Evolutionary conservation across 1,284 basidiomycete genomes (phyloP), one percentile per base, ranked within the genome.

Genomic region (Erythrobasidium hasegawianum): DNA sequence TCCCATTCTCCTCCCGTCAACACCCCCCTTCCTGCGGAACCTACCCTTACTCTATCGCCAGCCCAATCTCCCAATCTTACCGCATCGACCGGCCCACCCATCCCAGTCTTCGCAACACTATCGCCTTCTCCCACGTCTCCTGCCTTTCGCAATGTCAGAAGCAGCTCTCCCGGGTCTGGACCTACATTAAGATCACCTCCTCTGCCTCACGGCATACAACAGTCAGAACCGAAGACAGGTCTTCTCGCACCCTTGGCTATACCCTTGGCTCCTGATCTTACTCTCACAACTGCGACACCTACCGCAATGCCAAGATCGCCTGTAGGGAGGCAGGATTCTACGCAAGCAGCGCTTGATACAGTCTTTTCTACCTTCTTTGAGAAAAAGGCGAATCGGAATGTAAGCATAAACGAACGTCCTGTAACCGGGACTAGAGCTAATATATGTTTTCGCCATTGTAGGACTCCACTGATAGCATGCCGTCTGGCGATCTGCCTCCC

Each of bases 331-430:
- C 62, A 65, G 40, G 62, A 65, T 22, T 65, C 62, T 1, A 65
- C 62, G n/a, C 62, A 65, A 65, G 62, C 62, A 20, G 62, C 62
- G 11, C 56, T 65, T 14, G 62, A 65, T 29, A 65, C 62, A 13
- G 62, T 65, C 16, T 65, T 65, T 43, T 57, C 62, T 38, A 65
- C 62, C 29, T 65, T 65, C 55, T 65, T 65, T 40, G 53, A 65
- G 24, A 64, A 45, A 26, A 16, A 38, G 1, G 39, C 52, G 10
- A 50, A 33, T 20, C 41, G 61, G 33, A 33, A 64, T 38, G 61
- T 64, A 33, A 20, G 61, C 20, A n/a, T 20, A 5, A n/a, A 9
- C 52, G 20, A 24, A n/a, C n/a, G n/a, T n/a, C n/a, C n/a, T n/a
- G n/a, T n/a, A n/a, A n/a, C n/a, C n/a, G n/a, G n/a, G n/a, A n/a